Percentiles rank a stretch among this genome's conserved stretches.
These are phyloP conservation scores for Entrophospora sp. DNA, from an alignment of 192 early-diverging fungal species.

Conservation along the genomic window DNA sequence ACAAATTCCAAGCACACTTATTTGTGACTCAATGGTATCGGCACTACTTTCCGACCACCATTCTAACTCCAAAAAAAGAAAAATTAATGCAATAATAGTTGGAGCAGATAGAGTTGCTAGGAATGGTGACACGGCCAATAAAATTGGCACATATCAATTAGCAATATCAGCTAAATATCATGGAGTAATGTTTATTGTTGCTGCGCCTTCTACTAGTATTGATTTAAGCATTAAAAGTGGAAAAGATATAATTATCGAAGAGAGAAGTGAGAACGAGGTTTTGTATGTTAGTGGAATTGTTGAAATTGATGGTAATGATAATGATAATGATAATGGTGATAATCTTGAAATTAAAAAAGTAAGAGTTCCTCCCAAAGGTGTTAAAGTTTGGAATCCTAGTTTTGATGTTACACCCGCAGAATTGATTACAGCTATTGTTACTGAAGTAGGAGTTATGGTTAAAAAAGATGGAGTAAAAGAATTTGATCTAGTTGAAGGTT, in stretches of 20 bases:
- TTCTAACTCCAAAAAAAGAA: too few species aligned
- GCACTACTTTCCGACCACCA: conserved; percentile 68
- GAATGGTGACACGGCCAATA: conserved; percentile 97
- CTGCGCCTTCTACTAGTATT: conserved; percentile 86
- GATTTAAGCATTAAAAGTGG: conserved; percentile 68
- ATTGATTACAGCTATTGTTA: conserved; percentile 84
- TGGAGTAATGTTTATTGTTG: conserved; percentile 82
- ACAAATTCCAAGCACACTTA: conserved; percentile 78
- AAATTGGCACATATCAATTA: conserved; percentile 97
- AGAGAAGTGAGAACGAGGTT: conserved; percentile 69
- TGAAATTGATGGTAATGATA: too few species aligned
- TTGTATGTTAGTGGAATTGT: conserved; percentile 26
- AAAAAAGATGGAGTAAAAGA: conserved; percentile 36
- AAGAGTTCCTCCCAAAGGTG: conserved; percentile 68
- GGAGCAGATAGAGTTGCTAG: conserved; percentile 93
- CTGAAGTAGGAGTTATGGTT: conserved; percentile 74
- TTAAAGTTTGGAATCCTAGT: conserved; percentile 91
- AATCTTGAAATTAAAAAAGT: conserved; percentile 32
- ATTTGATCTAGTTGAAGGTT: conserved; percentile 46
- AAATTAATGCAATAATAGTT: conserved; percentile 79
- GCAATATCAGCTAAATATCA: conserved; percentile 85
- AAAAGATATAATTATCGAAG: conserved; percentile 76
- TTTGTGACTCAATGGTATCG: conserved; percentile 88
- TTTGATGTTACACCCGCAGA: conserved; percentile 91
- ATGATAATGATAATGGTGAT: conserved; percentile 18